A percentile compares a stretch with the other conserved stretches of the same genome.
Evolutionary conservation across 208 protist genomes (phyloP).

Genomic region (Leishmania braziliensis): DNA sequence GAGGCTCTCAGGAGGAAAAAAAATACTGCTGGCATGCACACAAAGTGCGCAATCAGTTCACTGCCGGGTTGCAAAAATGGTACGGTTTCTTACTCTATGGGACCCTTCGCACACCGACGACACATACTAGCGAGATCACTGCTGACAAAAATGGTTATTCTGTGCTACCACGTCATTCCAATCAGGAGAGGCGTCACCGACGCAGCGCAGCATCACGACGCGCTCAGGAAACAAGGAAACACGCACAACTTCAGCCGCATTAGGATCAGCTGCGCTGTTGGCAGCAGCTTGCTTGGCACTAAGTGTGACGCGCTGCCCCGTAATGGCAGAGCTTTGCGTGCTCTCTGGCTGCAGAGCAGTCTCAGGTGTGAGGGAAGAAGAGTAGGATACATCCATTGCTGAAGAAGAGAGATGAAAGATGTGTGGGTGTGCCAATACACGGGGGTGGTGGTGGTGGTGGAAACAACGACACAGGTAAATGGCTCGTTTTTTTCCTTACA

Average conservation of each 20-base stretch:
- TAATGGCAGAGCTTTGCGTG: not conserved
- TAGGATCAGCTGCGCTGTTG: conserved; percentile 16
- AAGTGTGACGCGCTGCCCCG: conserved; percentile 43
- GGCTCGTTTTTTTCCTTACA: not conserved
- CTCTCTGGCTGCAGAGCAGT: not conserved
- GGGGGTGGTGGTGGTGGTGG: not conserved
- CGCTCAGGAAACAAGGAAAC: conserved; percentile 33
- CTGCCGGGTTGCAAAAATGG: not conserved
- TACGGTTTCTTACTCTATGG: not conserved
- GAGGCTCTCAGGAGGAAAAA: not conserved
- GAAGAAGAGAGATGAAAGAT: not conserved
- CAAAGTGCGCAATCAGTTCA: not conserved
- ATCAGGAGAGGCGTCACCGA: conserved; percentile 23
- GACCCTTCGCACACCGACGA: not conserved
- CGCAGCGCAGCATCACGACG: conserved; percentile 23
- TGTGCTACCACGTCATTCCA: conserved; percentile 41
- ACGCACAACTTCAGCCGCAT: conserved; percentile 32
- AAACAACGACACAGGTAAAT: too few species aligned
- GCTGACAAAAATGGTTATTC: not conserved
- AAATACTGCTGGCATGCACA: not conserved
- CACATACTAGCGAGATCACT: not conserved
- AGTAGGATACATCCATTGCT: not conserved
- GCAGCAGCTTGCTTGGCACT: conserved; percentile 32
- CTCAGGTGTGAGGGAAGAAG: not conserved
- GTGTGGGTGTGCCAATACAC: not conserved